Evolutionary conservation across 805 yeast species (phyloP), one percentile per base, ranked within the genome.

Genomic region (Yamadazyma kitorensis): DNA sequence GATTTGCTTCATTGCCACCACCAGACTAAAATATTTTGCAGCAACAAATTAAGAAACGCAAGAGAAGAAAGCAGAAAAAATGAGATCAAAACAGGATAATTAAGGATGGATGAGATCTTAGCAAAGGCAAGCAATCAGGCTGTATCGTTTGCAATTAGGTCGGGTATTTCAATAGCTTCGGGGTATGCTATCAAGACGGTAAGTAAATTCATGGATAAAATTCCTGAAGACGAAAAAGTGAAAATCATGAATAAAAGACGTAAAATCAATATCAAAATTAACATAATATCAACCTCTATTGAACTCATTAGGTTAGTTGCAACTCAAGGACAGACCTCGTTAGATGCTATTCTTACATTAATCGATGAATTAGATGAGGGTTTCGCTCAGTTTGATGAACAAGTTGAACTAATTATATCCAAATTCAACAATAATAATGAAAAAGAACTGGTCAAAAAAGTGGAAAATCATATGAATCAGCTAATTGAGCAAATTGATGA

Each of bases 71-170:
- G 25, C 6, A 10, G 8, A 23, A 8, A 7, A 8, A 23, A 23
- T 9, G n/a, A n/a, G 25, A 23, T 19, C 22, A 6, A 19, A 19
- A 7, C 10, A 19, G n/a, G n/a, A n/a, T n/a, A 19, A 19, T 10
- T 11, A 29, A 15, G 13, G 18, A 68, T 68, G 73, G 74, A 69
- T 41, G 67, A 63, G 27, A 58, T 68, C 20, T 51, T 68, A 6
- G 58, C 66, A 19, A 67, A 62, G 57, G 93, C 93, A 3, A 83
- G 88, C 19, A 76, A 76, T 32, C 88, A 83, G 44, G 85, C 86
- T 1, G 84, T 84, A n/a, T 73, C 86, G 2, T 80, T 84, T 58
- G 94, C 89, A 7, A 76, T 84, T 17, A 66, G 82, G 37, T 82
- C 89, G 1, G 87, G 93, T 0, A 74, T 84, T 20, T 78, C 87